Evolutionary conservation across 1,139 yeast species (phyloP).

Genomic region (Yamadazyma triangularis): DNA sequence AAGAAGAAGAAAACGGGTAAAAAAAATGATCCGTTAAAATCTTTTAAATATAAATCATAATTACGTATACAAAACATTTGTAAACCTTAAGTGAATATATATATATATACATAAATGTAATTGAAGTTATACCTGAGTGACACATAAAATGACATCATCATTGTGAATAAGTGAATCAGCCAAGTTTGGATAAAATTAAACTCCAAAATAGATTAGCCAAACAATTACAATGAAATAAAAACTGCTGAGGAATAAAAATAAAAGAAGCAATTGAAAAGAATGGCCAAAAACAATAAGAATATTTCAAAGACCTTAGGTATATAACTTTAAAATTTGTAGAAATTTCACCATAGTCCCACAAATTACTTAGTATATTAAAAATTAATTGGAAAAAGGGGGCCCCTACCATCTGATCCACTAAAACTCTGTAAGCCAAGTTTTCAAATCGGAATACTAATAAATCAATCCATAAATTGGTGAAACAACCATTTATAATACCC

Average conservation of each 20-base stretch:
- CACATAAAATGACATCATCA: no score
- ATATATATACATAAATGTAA: no score
- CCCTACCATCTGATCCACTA: constrained; percentile 53
- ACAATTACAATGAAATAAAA: constrained; percentile 58
- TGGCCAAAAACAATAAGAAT: constrained; percentile 60
- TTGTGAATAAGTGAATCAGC: no score
- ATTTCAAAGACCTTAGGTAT: constrained; percentile 45
- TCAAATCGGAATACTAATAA: constrained; percentile 36
- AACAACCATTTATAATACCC: constrained; percentile 59
- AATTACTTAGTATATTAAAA: constrained; percentile 43
- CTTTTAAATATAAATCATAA: constrained; percentile 20
- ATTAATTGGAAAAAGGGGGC: constrained; percentile 51
- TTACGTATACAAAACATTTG: not conserved
- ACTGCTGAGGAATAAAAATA: constrained; percentile 39
- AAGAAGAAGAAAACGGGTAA: constrained; percentile 32
- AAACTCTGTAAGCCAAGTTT: constrained; percentile 31
- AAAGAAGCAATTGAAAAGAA: constrained; percentile 49
- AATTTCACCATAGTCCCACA: constrained; percentile 54
- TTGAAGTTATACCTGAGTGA: no score
- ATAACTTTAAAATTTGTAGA: constrained; percentile 23
- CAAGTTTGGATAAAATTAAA: constrained; percentile 37
- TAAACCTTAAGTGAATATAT: no score
- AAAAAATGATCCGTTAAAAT: constrained; percentile 71
- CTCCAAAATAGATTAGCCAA: constrained; percentile 55
- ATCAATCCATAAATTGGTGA: constrained; percentile 57